These are phyloP conservation scores for Vitis hybrid DNA, from an alignment of 177 flowering plant species.

Conservation along the genomic window DNA sequence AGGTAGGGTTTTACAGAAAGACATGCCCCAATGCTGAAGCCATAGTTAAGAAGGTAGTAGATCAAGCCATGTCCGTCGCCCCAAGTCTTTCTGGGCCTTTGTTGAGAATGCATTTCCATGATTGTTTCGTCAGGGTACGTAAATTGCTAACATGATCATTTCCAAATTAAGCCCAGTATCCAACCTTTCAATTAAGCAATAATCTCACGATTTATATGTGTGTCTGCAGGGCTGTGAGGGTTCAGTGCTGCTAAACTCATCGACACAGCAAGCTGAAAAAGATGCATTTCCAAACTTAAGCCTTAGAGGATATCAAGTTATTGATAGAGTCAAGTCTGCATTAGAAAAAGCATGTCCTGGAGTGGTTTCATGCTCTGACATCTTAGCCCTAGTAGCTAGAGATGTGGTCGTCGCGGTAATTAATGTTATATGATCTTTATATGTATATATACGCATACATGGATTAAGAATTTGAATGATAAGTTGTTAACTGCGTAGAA, in stretches of 20 bases:
- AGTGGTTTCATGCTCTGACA: conserved; percentile 76
- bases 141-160: not conserved
- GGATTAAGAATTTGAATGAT: too few relatives aligned
- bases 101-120: conserved; percentile 72
- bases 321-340: conserved; percentile 53
- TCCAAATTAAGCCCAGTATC: too few relatives aligned
- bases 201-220: not conserved
- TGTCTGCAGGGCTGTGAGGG: conserved; percentile 76
- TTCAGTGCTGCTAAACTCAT: conserved; percentile 54
- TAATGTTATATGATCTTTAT: too few relatives aligned
- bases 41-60: conserved; percentile 31
- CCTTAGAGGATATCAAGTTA: conserved; percentile 47
- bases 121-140: conserved; percentile 68
- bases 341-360: conserved; percentile 58
- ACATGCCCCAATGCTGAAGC: conserved; percentile 53
- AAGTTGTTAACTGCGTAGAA: not conserved
- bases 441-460: too few relatives aligned
- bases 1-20: conserved; percentile 22
- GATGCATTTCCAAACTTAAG: conserved; percentile 42
- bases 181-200: too few relatives aligned
- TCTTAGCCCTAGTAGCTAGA: conserved; percentile 57
- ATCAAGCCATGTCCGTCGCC: conserved; percentile 23
- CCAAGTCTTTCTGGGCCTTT: conserved; percentile 51
- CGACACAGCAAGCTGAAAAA: conserved; percentile 48
- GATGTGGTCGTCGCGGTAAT: conserved; percentile 24